phyloP scores from a whole-genome alignment of 2,329 filamentous ascomycete genomes.

The Exophiala sideris region DNA sequence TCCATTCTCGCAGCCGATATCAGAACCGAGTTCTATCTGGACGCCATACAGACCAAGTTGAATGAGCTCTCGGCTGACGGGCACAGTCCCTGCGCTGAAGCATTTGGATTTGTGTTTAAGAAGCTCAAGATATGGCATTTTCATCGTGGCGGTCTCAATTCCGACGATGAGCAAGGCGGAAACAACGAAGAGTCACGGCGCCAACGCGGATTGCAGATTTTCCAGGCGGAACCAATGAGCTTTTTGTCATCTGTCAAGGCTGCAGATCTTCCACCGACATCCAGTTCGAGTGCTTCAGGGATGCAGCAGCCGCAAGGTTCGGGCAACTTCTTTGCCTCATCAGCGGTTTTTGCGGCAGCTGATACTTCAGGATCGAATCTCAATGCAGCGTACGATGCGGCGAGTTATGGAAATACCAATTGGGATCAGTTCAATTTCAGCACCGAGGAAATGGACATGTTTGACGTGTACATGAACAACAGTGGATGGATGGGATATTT shows the following conservation, averaged over 20 bases:
- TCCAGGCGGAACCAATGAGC: slow-evolving; percentile 4
- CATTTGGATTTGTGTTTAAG: slow-evolving; percentile 66
- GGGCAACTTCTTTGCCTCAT: not conserved
- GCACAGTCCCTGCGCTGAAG: slow-evolving; percentile 61
- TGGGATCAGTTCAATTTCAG: slow-evolving; percentile 27
- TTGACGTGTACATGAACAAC: slow-evolving; percentile 26
- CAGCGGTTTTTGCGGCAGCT: not conserved
- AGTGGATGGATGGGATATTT: slow-evolving; percentile 27
- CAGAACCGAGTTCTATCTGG: slow-evolving; percentile 62
- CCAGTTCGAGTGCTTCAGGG: not conserved
- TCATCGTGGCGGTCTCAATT: slow-evolving; percentile 42
- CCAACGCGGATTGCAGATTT: slow-evolving; percentile 2
- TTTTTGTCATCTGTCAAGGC: slow-evolving; percentile 8
- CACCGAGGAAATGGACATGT: slow-evolving; percentile 22
- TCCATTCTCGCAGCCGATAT: slow-evolving; percentile 66
- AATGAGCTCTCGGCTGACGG: slow-evolving; percentile 60
- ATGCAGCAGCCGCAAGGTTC: not conserved
- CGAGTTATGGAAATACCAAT: slow-evolving; percentile 24
- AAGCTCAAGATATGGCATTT: slow-evolving; percentile 69
- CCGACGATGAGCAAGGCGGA: slow-evolving; percentile 23
- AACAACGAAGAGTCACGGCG: slow-evolving; percentile 6
- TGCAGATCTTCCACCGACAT: not conserved
- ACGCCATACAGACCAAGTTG: slow-evolving; percentile 67
- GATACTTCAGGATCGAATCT: slow-evolving; percentile 15
- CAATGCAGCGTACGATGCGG: slow-evolving; percentile 23